Evolutionary conservation across 1,284 basidiomycete genomes (phyloP), one percentile per base, ranked within the genome.

Genomic region (Tilletia indica): DNA sequence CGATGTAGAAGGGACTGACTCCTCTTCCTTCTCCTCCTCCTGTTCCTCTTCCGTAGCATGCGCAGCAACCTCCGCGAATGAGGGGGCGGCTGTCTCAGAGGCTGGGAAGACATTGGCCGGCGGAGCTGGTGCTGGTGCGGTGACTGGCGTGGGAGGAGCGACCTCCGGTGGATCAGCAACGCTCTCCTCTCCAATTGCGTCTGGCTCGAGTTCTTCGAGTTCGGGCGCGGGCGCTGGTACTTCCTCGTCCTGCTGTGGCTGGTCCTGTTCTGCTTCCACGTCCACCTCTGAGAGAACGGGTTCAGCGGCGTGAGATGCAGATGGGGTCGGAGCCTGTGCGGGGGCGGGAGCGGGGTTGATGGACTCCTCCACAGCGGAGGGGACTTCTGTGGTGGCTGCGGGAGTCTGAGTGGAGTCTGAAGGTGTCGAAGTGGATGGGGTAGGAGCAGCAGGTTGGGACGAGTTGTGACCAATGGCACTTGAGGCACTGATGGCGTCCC

Each of bases 401-500:
- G 31, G 4, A 54, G 16, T 19, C 6, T 64, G 34, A 3, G 61
- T 3, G 38, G 61, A 64, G 61, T 34, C 4, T n/a, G 19, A 31
- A 34, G 58, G 25, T 12, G 34, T 36, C 14, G 58, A 8, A 31
- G 21, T 31, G 6, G 58, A 16, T 12, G 34, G 16, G 4, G n/a
- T 14, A 31, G 56, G 25, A 58, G 56, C 21, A 58, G 21, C 56
- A 58, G 34, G 34, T 14, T 14, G 25, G 38, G 58, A 63, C n/a
- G 58, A 36, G 8, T 19, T 34, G 4, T 34, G 61, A 8, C 34
- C 61, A 39, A 38, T 38, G 9, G 61, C 61, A 4, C 61, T 64
- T 14, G 61, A 64, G 14, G 36, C 61, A 38, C 61, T 64, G 36
- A 64, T 34, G 34, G 61, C 61, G 9, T 78, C 77, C 77, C 77